phyloP scores from a whole-genome alignment of 2,329 filamentous ascomycete species.

The Thelonectria discophora region DNA sequence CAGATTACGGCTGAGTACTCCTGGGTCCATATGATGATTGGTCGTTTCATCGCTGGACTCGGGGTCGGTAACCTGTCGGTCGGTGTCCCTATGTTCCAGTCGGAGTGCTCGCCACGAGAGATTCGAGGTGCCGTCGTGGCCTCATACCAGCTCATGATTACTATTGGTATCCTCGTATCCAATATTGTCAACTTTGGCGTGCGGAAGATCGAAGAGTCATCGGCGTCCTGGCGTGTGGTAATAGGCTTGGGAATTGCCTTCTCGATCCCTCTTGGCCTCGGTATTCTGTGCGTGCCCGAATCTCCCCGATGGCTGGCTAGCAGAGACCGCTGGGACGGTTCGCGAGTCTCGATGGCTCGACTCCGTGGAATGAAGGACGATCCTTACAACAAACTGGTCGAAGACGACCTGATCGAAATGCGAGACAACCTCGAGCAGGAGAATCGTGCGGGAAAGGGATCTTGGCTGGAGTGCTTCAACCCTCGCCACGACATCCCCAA shows the following conservation, averaged over 20 bases:
- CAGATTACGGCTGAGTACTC: constrained; percentile 66
- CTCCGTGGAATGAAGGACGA: constrained; percentile 62
- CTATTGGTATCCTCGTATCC: constrained; percentile 70
- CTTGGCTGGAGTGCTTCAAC: constrained; percentile 70
- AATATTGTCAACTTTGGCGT: constrained; percentile 65
- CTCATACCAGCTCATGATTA: constrained; percentile 79
- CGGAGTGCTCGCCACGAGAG: constrained; percentile 68
- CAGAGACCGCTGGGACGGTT: constrained; percentile 56
- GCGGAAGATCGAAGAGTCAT: constrained; percentile 51
- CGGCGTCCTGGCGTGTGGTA: constrained; percentile 69
- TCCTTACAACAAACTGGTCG: constrained; percentile 54
- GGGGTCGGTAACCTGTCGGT: constrained; percentile 74
- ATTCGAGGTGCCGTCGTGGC: constrained; percentile 72
- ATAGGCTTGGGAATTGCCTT: constrained; percentile 65
- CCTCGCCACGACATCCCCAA: constrained; percentile 61
- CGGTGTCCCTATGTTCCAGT: constrained; percentile 73
- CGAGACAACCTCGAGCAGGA: constrained; percentile 57
- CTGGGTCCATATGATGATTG: constrained; percentile 74
- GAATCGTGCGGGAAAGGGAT: constrained; percentile 54
- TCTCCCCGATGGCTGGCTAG: constrained; percentile 65
- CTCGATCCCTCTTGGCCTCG: constrained; percentile 60
- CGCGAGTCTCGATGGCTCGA: constrained; percentile 60
- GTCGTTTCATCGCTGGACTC: constrained; percentile 72
- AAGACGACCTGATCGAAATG: constrained; percentile 64
- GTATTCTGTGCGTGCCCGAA: constrained; percentile 64